Percentiles rank a stretch among this genome's conserved stretches.
phyloP scores from a whole-genome alignment of 768 basidiomycete genomes.

The Termitomyces sp. region DNA sequence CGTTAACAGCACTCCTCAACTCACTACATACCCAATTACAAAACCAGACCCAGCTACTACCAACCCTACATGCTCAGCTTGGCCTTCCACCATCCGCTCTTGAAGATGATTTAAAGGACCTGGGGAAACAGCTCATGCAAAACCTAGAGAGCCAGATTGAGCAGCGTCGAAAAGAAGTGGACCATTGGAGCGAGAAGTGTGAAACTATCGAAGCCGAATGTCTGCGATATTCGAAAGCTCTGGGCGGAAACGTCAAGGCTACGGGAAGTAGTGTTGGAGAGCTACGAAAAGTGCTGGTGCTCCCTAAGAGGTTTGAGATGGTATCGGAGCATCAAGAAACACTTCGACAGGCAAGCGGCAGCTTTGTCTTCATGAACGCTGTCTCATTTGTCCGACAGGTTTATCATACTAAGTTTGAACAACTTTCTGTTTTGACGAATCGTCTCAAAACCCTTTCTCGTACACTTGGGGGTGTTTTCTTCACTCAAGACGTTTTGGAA shows the following conservation, averaged over 20 bases:
- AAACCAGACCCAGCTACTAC: conserved; percentile 76
- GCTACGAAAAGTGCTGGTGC: conserved; percentile 61
- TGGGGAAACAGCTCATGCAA: conserved; percentile 70
- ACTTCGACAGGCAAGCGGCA: conserved; percentile 59
- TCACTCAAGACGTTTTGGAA: conserved; percentile 47
- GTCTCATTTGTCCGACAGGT: conserved; percentile 30
- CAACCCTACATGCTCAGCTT: conserved; percentile 77
- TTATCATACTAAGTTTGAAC: conserved; percentile 75
- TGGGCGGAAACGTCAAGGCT: conserved; percentile 69
- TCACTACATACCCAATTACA: conserved; percentile 75
- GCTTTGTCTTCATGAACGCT: background rate
- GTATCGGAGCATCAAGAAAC: conserved; percentile 72
- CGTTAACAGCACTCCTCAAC: conserved; percentile 63
- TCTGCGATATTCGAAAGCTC: conserved; percentile 55
- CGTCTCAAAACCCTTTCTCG: conserved; percentile 55
- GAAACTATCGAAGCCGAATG: conserved; percentile 59
- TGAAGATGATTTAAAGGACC: conserved; percentile 68
- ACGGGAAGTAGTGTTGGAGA: conserved; percentile 62
- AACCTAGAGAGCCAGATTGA: conserved; percentile 75
- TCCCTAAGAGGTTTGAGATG: conserved; percentile 68
- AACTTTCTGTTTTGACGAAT: conserved; percentile 63
- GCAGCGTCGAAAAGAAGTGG: conserved; percentile 65
- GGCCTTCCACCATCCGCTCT: conserved; percentile 76
- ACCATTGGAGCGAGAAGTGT: conserved; percentile 65
- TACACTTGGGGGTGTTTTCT: conserved; percentile 58